phyloP scores from a whole-genome alignment of 139 green algal species.

The Chlamydomonas incerta region DNA sequence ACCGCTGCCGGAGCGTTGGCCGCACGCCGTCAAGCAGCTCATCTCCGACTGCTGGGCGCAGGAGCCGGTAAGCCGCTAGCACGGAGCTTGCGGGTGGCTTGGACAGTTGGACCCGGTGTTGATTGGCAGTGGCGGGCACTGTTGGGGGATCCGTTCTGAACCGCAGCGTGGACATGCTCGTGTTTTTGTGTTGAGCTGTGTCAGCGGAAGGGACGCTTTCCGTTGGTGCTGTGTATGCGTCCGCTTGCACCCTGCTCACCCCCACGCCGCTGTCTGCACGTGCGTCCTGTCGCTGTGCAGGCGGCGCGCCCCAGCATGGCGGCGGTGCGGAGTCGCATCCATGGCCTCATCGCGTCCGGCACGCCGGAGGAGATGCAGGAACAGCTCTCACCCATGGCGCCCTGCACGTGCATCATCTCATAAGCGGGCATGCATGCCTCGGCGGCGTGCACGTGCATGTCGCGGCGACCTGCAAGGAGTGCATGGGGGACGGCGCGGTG shows the following conservation, averaged over 20 bases:
- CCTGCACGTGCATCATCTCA: not conserved
- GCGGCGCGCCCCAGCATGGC: not conserved
- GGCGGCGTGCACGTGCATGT: too few relatives aligned
- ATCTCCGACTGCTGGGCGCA: constrained; percentile 22
- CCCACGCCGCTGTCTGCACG: not conserved
- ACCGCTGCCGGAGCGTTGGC: not conserved
- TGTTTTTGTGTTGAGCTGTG: too few relatives aligned
- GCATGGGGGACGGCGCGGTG: too few relatives aligned
- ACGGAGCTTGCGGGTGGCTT: too few relatives aligned
- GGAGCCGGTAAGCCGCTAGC: constrained; percentile 1
- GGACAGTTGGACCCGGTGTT: too few relatives aligned
- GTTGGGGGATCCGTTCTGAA: not conserved
- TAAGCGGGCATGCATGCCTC: not conserved
- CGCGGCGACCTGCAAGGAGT: too few relatives aligned
- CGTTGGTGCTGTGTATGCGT: too few relatives aligned
- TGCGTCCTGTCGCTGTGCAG: not conserved
- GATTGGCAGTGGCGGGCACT: too few relatives aligned
- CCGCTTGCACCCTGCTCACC: too few relatives aligned
- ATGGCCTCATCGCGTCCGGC: not conserved
- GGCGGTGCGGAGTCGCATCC: not conserved
- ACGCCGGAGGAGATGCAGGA: not conserved
- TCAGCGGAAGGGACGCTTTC: too few relatives aligned
- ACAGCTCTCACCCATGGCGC: not conserved
- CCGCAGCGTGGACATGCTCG: too few relatives aligned
- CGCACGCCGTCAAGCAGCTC: not conserved